Evolutionary conservation across 2,329 filamentous ascomycete species (phyloP), one percentile per base, ranked within the genome.

Genomic region (Emergomyces orientalis): DNA sequence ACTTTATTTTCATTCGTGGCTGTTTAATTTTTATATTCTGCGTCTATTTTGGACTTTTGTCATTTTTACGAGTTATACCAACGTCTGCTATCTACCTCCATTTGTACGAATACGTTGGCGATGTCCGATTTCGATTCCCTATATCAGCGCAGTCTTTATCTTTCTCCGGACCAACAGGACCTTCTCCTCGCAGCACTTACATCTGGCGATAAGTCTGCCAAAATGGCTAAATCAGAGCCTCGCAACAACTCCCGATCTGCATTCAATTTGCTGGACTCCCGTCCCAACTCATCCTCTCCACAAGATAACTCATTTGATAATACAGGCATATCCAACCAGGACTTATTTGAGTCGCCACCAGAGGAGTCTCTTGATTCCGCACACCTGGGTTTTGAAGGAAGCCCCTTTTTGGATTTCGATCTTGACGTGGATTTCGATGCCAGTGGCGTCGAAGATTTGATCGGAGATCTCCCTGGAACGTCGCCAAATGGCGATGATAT

Each of bases 331-430:
- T 56, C 63, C 32, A 52, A 52, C 19, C 47, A 58, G n/a, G 69
- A 71, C 6, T 65, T 71, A 2, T 74, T 75, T 59, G 71, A 77
- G 27, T 70, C 69, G 54, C 70, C 69, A 17, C 60, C 67, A 25
- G 67, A 71, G 55, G 63, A 79, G 63, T 71, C 76, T 63, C 75
- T 77, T 19, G 78, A 76, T 49, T 76, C 78, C 1, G 78, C 80
- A 41, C 75, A 76, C 32, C 73, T 84, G 62, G 82, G 79, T 66
- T 83, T 85, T 63, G 85, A 91, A 39, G 88, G 91, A 58, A 94
- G 88, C 66, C 91, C 92, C 0, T 92, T 87, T 71, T 81, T 95
- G 63, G 91, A 96, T 72, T 94, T 91, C 70, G 86, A 89, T 67
- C 87, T 89, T 67, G 87, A 89, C 56, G 86, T 91, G 63, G 90